These are phyloP conservation scores for Hypoxylon crocopeplum DNA, from an alignment of 495 filamentous ascomycete genomes.

Conservation along the genomic window DNA sequence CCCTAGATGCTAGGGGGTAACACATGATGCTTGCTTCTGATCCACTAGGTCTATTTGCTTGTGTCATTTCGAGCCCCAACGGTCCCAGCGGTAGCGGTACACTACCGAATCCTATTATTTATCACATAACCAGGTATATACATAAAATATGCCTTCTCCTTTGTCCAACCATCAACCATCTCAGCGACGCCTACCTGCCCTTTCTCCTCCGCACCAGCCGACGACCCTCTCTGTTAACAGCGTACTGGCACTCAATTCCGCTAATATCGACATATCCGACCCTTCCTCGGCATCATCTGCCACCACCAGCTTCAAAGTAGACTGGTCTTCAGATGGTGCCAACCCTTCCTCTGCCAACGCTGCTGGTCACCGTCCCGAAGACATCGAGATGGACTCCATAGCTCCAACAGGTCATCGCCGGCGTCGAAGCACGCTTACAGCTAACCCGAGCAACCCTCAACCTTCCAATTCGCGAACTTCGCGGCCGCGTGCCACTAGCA, in stretches of 20 bases:
- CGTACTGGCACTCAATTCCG: conserved; percentile 26
- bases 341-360: conserved; percentile 32
- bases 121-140: too few relatives aligned
- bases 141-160: conserved; percentile 39
- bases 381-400: conserved; percentile 58
- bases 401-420: conserved; percentile 59
- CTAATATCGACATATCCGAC: conserved; percentile 36
- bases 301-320: conserved; percentile 44
- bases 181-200: conserved; percentile 18
- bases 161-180: conserved; percentile 33
- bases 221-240: conserved; percentile 33
- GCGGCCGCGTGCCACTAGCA: conserved; percentile 54
- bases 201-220: conserved; percentile 20
- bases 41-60: conserved; percentile 4
- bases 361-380: conserved; percentile 40
- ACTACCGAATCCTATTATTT: conserved; percentile 12
- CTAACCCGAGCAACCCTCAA: conserved; percentile 49
- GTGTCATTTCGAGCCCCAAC: conserved; percentile 9
- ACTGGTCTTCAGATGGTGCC: conserved; percentile 39
- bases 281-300: conserved; percentile 42
- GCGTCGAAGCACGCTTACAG: conserved; percentile 62
- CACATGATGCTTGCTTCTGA: conserved; percentile 15
- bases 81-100: not conserved
- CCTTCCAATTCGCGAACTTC: conserved; percentile 53
- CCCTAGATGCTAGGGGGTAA: not conserved